These are phyloP conservation scores for Saccharomycopsis sp. DNA, from an alignment of 805 yeast genomes.

Conservation along the genomic window DNA sequence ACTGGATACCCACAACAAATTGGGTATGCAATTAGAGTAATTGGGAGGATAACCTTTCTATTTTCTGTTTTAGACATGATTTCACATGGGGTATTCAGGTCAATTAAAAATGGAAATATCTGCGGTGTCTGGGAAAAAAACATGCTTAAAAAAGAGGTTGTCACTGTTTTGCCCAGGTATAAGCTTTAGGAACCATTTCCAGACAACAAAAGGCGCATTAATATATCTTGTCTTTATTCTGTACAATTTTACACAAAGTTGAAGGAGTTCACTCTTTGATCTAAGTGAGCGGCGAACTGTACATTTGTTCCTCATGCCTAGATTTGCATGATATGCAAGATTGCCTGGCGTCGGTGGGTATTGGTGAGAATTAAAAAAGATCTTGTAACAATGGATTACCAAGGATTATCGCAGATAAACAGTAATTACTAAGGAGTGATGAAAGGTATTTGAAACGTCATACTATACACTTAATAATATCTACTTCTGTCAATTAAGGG, in stretches of 20 bases:
- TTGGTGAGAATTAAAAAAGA: too few species aligned
- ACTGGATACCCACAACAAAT: background rate
- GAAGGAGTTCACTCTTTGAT: background rate
- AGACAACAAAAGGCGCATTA: background rate
- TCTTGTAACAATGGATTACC: too few species aligned
- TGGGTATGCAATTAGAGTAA: background rate
- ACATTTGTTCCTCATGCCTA: background rate
- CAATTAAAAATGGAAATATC: background rate
- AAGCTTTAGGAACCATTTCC: background rate
- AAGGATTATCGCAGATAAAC: too few species aligned
- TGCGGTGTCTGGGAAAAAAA: background rate
- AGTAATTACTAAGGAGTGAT: too few species aligned
- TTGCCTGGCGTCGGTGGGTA: background rate
- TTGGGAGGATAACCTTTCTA: background rate
- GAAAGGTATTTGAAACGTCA: too few species aligned
- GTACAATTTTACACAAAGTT: background rate
- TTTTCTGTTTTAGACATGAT: background rate
- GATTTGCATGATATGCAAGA: background rate
- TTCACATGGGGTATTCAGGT: background rate
- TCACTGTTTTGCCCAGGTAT: background rate
- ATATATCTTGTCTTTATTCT: background rate
- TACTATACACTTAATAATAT: too few species aligned
- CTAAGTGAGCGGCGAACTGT: background rate
- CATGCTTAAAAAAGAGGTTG: background rate
- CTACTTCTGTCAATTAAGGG: too few species aligned